Percentiles rank a stretch among this genome's conserved stretches.
phyloP scores from a whole-genome alignment of 1,139 yeast species.

The Yamadazyma aaseri region DNA sequence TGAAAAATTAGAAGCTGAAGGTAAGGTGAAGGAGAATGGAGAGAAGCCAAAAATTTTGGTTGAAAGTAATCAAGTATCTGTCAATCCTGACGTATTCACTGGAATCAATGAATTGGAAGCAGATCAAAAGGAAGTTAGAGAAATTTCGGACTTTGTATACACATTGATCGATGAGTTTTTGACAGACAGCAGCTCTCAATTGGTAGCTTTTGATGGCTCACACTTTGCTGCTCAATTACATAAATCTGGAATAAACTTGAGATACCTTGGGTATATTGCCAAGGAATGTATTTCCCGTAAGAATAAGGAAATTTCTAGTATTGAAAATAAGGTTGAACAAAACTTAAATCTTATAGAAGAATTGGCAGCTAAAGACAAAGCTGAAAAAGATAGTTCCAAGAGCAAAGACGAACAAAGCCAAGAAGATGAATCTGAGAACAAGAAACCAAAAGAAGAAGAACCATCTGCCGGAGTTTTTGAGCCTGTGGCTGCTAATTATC shows the following conservation, averaged over 20 bases:
- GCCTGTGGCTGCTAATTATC: slow-evolving; percentile 42
- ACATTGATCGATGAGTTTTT: slow-evolving; percentile 66
- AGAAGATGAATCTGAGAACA: slow-evolving; percentile 22
- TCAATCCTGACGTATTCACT: slow-evolving; percentile 81
- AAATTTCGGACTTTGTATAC: slow-evolving; percentile 63
- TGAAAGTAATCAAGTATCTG: slow-evolving; percentile 54
- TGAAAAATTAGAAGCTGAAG: slow-evolving; percentile 44
- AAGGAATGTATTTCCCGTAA: slow-evolving; percentile 25
- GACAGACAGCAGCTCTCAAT: slow-evolving; percentile 50
- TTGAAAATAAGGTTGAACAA: slow-evolving; percentile 20
- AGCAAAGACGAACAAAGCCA: slow-evolving; percentile 29
- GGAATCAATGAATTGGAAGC: slow-evolving; percentile 41
- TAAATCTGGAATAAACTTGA: slow-evolving; percentile 79
- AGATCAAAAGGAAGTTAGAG: slow-evolving; percentile 63
- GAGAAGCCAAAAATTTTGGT: slow-evolving; percentile 53
- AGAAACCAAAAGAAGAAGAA: slow-evolving; percentile 25
- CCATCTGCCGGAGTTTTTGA: slow-evolving; percentile 41
- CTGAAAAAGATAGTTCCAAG: slow-evolving; percentile 26
- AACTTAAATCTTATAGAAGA: slow-evolving; percentile 27
- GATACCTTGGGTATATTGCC: slow-evolving; percentile 76
- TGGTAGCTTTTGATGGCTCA: slow-evolving; percentile 77
- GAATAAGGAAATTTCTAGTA: slow-evolving; percentile 22
- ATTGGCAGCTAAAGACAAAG: slow-evolving; percentile 26
- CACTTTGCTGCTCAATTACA: slow-evolving; percentile 73
- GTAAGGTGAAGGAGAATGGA: slow-evolving; percentile 23